Evolutionary conservation across 306 rosid genomes (phyloP).

Genomic region (Mimosa pudica): DNA sequence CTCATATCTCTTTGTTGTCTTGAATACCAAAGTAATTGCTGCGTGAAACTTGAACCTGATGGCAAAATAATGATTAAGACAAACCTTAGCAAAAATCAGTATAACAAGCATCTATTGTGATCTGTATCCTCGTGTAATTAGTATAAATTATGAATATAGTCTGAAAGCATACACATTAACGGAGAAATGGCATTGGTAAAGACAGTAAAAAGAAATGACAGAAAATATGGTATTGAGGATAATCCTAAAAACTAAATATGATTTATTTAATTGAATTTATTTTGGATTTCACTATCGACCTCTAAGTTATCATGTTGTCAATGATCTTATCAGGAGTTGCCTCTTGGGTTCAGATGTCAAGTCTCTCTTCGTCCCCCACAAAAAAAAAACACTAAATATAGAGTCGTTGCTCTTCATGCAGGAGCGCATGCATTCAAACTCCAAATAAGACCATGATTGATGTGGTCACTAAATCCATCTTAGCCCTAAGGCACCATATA

Average conservation of each 20-base stretch:
- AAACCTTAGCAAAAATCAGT: conserved; percentile 9
- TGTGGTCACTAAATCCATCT: background rate
- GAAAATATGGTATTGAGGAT: no score
- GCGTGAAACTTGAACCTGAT: conserved; percentile 53
- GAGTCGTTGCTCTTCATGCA: background rate
- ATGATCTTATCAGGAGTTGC: background rate
- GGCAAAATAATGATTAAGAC: conserved; percentile 34
- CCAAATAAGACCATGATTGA: background rate
- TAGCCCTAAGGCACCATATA: background rate
- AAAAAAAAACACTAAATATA: no score
- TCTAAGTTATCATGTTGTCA: background rate
- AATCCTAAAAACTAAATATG: background rate
- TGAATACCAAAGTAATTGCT: conserved; percentile 48
- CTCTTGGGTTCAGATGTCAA: background rate
- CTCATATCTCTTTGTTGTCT: conserved; percentile 45
- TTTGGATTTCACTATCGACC: background rate
- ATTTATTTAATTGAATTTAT: background rate
- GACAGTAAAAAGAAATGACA: no score
- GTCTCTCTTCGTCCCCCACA: no score
- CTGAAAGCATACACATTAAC: background rate
- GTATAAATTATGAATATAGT: background rate
- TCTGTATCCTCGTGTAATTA: no score
- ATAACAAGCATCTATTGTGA: background rate
- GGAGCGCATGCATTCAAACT: background rate
- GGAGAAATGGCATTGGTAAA: no score